Evolutionary conservation across 225 moss, liverwort and hornwort species (phyloP).

Genomic region (Physcomitrellopsis africana): DNA sequence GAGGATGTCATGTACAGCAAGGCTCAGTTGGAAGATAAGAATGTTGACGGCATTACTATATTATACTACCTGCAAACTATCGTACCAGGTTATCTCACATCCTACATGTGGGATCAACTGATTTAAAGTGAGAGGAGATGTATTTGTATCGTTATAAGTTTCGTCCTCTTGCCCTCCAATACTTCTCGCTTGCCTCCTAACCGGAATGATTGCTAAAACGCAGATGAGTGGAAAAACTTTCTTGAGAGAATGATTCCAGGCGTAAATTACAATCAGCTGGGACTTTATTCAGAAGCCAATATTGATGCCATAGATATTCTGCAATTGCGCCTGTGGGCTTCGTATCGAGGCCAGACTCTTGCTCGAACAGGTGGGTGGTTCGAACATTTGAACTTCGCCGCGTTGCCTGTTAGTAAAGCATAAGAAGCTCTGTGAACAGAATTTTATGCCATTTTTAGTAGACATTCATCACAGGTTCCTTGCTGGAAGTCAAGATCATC

Average conservation of each 20-base stretch:
- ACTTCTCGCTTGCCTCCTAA: slow-evolving; percentile 11
- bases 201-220: slow-evolving; percentile 10
- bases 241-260: slow-evolving; percentile 53
- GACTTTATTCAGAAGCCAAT: slow-evolving; percentile 22
- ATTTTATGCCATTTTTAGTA: slow-evolving; percentile 11
- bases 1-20: slow-evolving; percentile 70
- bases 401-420: background rate
- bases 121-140: background rate
- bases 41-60: slow-evolving; percentile 66
- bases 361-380: slow-evolving; percentile 63
- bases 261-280: slow-evolving; percentile 42
- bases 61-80: slow-evolving; percentile 70
- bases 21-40: slow-evolving; percentile 49
- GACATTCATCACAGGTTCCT: slow-evolving; percentile 8
- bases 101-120: background rate
- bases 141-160: background rate
- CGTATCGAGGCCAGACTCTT: slow-evolving; percentile 78
- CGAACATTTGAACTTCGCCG: background rate
- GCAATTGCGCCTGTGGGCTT: slow-evolving; percentile 72
- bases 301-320: slow-evolving; percentile 26
- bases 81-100: slow-evolving; percentile 56
- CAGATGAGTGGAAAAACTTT: slow-evolving; percentile 74
- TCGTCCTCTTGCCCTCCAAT: background rate
- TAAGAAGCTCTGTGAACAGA: background rate
- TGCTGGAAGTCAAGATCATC: slow-evolving; percentile 4